Evolutionary conservation across 352 stramenopile species (phyloP).

Genomic region (Aphanomyces invadans): DNA sequence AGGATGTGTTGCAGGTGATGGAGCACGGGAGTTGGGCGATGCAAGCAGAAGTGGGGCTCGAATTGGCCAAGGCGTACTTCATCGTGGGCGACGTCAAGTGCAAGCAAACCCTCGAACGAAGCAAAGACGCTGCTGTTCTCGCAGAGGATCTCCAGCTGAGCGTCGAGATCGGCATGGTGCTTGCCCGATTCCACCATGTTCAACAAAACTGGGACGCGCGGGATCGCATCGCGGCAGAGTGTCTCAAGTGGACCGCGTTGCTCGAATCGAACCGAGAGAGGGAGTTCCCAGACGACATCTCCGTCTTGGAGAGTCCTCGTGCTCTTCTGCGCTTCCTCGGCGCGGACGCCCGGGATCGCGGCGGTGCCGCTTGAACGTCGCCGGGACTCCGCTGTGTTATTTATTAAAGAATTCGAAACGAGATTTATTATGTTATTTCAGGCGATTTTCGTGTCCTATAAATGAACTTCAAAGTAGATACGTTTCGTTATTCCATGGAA

Average conservation of each 20-base stretch:
- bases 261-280: neutral
- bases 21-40: constrained; percentile 39
- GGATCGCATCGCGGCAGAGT: neutral
- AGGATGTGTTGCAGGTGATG: constrained; percentile 31
- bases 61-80: constrained; percentile 35
- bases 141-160: neutral
- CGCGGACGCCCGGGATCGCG: too few relatives aligned
- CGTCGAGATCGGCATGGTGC: neutral
- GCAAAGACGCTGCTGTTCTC: neutral
- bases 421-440: too few relatives aligned
- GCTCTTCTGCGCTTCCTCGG: neutral
- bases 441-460: too few relatives aligned
- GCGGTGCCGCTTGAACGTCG: too few relatives aligned
- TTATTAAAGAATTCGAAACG: too few relatives aligned
- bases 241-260: neutral
- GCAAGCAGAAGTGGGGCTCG: constrained; percentile 40
- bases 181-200: constrained; percentile 6
- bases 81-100: neutral
- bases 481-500: neutral
- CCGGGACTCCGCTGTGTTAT: too few relatives aligned
- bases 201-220: neutral
- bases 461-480: neutral
- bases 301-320: neutral
- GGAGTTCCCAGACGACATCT: neutral
- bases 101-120: neutral